A percentile compares a stretch with the other conserved stretches of the same genome.
These are phyloP conservation scores for Colletotrichum tropicale DNA, from an alignment of 2,329 filamentous ascomycete genomes.

Conservation along the genomic window DNA sequence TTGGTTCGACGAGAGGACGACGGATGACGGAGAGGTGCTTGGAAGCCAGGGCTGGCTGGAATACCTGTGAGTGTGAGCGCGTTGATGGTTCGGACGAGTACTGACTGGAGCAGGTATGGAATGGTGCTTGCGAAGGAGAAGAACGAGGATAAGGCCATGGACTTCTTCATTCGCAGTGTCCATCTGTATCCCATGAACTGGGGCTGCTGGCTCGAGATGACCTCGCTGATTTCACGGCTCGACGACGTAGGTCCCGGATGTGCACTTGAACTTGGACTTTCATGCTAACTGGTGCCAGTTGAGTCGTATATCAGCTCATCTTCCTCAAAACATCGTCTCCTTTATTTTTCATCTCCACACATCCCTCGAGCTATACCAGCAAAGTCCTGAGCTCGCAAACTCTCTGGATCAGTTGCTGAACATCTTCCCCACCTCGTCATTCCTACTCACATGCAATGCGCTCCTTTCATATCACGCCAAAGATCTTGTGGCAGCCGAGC, in stretches of 20 bases:
- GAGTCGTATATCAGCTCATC: conserved; percentile 70
- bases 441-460: conserved; percentile 88
- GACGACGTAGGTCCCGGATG: conserved; percentile 75
- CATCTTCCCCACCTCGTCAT: conserved; percentile 88
- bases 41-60: conserved; percentile 92
- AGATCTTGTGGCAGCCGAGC: conserved; percentile 70
- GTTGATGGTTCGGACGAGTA: neutral
- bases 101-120: conserved; percentile 66
- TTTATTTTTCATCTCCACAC: conserved; percentile 94
- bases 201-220: conserved; percentile 95
- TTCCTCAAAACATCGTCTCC: conserved; percentile 90
- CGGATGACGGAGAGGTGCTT: conserved; percentile 61
- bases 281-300: conserved; percentile 56
- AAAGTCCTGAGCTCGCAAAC: conserved; percentile 74
- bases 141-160: conserved; percentile 83
- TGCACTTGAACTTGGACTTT: neutral
- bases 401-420: conserved; percentile 77
- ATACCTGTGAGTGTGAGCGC: conserved; percentile 61
- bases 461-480: conserved; percentile 91
- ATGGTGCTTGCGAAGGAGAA: conserved; percentile 90
- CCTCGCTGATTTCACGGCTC: conserved; percentile 75
- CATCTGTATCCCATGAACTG: conserved; percentile 94
- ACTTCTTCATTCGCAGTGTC: conserved; percentile 87
- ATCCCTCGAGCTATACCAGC: conserved; percentile 90
- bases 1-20: conserved; percentile 75